Base-by-base conservation (phyloP, 2,329 filamentous ascomycete species). In the Penicillium verrucosum region DNA sequence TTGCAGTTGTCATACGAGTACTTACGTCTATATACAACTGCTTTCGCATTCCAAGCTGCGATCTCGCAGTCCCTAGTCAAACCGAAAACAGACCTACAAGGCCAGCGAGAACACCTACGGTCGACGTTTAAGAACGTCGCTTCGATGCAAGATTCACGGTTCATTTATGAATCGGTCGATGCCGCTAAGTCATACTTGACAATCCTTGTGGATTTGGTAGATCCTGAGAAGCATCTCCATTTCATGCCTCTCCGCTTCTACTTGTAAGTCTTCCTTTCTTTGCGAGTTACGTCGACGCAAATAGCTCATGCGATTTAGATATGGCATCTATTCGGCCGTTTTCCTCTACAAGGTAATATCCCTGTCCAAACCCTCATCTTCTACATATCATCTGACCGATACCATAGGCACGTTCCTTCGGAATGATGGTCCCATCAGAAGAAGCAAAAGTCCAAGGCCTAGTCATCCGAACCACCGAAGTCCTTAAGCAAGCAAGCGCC, bases 31-130 rank as follows among this genome's bases (percentile, higher is more conserved):
- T 90, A 90, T 69, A 88, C 87, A 48, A 89, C 89, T 57, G 87
- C 88, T 0, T 90, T 90, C 67, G 88, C 87, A 1, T 90, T 90
- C 62, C 88, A 90, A 68, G 87, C 88, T 3, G 88, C 86, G 0
- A 84, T 82, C 48, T 84, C 73, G 63, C 82, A 80, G 66, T 81
- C 72, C 54, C 72, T 74, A 61, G 78, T 70, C 56, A 75, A 75
- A 64, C 68, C 70, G 45, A 71, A 73, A 62, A 65, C 68, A 21
- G 66, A 76, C 60, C 63, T 68, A 38, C 62, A 69, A 48, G 66
- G 68, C 41, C 69, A 74, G 60, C 67, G 73, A 61, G 71, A 79
- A 41, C 74, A 77, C 57, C 63, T 78, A 14, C 68, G 74, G 47
- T 72, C 75, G 8, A 75, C 75, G 7, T 84, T 81, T 65, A 77